phyloP scores from a whole-genome alignment of 1,284 basidiomycete genomes.

The Fomitopsis betulina region DNA sequence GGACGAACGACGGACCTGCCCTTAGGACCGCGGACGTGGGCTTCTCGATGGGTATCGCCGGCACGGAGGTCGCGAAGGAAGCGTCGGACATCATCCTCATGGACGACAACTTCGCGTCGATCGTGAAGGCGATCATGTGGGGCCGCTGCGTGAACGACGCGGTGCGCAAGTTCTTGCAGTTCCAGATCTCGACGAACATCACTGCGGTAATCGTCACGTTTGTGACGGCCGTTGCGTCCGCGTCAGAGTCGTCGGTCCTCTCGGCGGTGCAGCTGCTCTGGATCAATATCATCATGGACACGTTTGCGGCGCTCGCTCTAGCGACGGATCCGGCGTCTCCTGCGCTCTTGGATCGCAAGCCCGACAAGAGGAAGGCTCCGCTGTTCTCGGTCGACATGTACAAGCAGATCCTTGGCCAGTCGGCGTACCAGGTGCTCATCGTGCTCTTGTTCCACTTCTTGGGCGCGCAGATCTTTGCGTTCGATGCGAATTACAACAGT shows the following conservation, averaged over 20 bases:
- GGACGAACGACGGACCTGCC: conserved; percentile 97
- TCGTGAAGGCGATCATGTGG: conserved; percentile 98
- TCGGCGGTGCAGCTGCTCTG: conserved; percentile 95
- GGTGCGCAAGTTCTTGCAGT: conserved; percentile 96
- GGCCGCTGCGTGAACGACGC: conserved; percentile 98
- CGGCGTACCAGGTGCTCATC: conserved; percentile 81
- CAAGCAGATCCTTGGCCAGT: conserved; percentile 93
- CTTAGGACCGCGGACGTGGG: conserved; percentile 93
- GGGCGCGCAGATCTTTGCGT: conserved; percentile 69
- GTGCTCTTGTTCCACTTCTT: conserved; percentile 90
- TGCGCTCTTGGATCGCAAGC: conserved; percentile 81
- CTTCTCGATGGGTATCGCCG: conserved; percentile 98
- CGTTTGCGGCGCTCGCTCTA: conserved; percentile 94
- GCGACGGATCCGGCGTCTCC: conserved; percentile 93
- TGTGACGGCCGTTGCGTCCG: conserved; percentile 82
- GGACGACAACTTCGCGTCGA: conserved; percentile 96
- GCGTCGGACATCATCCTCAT: conserved; percentile 99
- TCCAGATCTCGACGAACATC: conserved; percentile 96
- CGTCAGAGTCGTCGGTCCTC: conserved; percentile 77
- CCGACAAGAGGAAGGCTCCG: conserved; percentile 84
- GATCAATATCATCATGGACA: conserved; percentile 98
- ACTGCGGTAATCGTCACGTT: conserved; percentile 95
- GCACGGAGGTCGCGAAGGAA: conserved; percentile 98
- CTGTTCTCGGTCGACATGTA: conserved; percentile 90
- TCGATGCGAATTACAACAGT: conserved; percentile 40